Percentiles rank a stretch among this genome's conserved stretches.
These are phyloP conservation scores for Golubevia sp. DNA, from an alignment of 1,284 basidiomycete genomes.

Conservation along the genomic window DNA sequence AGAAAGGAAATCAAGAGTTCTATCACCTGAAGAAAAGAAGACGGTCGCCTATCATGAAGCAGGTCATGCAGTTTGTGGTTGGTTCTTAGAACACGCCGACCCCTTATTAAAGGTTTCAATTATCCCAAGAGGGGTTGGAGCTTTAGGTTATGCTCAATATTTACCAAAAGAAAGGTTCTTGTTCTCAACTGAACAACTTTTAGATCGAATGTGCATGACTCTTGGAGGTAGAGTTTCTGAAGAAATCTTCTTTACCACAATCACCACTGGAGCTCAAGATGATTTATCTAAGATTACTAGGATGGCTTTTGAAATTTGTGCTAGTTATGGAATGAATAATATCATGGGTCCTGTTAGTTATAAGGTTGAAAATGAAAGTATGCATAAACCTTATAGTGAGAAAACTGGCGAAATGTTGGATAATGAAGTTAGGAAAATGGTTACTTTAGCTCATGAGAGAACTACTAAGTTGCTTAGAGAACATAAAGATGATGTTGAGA, in stretches of 20 bases:
- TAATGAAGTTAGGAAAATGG: conserved; percentile 55
- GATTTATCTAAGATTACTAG: conserved; percentile 59
- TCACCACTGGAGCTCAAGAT: conserved; percentile 60
- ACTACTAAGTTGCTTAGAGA: conserved; percentile 47
- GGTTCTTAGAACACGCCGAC: conserved; percentile 61
- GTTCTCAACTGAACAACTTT: conserved; percentile 54
- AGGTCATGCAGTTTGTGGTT: conserved; percentile 58
- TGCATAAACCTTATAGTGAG: conserved; percentile 60
- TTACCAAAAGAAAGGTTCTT: conserved; percentile 58
- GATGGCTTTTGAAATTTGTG: conserved; percentile 59
- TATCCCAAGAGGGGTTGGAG: conserved; percentile 59
- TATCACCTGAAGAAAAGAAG: conserved; percentile 58
- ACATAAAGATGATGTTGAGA: conserved; percentile 49
- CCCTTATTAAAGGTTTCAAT: conserved; percentile 60
- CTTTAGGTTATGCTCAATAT: conserved; percentile 60
- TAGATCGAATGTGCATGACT: conserved; percentile 61
- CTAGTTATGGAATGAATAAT: conserved; percentile 59
- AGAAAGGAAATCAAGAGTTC: conserved; percentile 57
- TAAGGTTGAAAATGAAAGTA: conserved; percentile 52
- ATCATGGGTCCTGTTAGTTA: conserved; percentile 56
- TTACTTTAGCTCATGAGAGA: conserved; percentile 44
- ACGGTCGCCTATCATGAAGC: conserved; percentile 61
- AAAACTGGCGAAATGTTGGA: conserved; percentile 56
- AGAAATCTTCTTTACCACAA: conserved; percentile 58
- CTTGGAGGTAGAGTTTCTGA: conserved; percentile 59